Evolutionary conservation across 805 yeast genomes (phyloP), one percentile per base, ranked within the genome.

Genomic region (Candida succiphila): DNA sequence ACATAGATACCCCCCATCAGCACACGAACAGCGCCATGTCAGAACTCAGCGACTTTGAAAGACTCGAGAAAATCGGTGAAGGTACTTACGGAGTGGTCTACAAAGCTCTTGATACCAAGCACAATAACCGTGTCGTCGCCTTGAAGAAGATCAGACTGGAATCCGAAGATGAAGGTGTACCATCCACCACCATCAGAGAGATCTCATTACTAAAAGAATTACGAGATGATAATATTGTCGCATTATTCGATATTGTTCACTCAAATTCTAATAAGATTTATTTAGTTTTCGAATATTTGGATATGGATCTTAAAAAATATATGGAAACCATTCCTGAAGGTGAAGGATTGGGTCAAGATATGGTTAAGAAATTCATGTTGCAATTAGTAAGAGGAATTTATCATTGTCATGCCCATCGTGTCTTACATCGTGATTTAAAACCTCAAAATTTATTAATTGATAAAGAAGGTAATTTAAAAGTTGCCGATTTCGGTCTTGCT

Each of bases 41-140:
- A 30, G 97, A 92, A 49, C 66, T 92, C 41, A 76, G 87, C 25
- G 95, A 89, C 58, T 89, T 81, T 59, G 94, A 87, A 54, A 82
- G 94, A 50, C 75, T 89, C 43, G 98, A 92, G 57, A 92, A 92
- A 59, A 85, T 92, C 33, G 98, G 98, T 30, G 98, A 92, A 63
- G 96, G 94, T 69, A 89, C 98, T 2, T 89, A 92, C 55, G 98
- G 98, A 34, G 96, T 94, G 22, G 98, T 92, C 9, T 92, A 92
- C 62, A 92, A 89, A 56, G 98, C 98, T 2, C 66, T 87, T 33
- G 96, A 89, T 53, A 75, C 78, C 30, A 78, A 75, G 44, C 87
- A 89, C 54, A 83, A 87, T 45, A 89, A 89, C 61, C 72, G 96
- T n/a, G 75, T 87, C 29, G 98, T 92, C 25, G 98, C 98, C 0